Base-by-base conservation (phyloP, 129 eudicot genomes). In the Helianthus tuberosus region DNA sequence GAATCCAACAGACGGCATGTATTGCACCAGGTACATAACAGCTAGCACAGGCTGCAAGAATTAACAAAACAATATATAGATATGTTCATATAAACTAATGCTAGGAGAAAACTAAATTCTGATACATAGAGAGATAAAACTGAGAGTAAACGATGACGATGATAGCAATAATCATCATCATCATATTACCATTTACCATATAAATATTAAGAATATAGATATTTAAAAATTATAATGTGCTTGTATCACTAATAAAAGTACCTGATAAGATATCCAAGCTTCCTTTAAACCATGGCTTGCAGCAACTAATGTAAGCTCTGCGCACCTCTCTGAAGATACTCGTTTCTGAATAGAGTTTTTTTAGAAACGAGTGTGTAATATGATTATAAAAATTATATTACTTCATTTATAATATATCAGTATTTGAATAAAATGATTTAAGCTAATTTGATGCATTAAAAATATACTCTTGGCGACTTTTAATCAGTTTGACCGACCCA, bases 261-360 rank as follows among this genome's bases (percentile, higher is more conserved):
- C 99, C 94, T 95, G 99, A 82, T 87, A 85, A 32, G 99, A 91
- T 85, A 95, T 95, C 99, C 99, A 95, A 64, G 89, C 96, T 85
- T 95, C 99, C 81, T 95, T 95, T 55, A 95, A 80, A 77, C 89
- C 89, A 82, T 95, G 95, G 82, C 90, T 91, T 49, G 94, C 91
- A 68, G 99, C 99, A 74, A 95, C 85, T 58, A 91, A 71, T 50
- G 90, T 87, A 79, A 95, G 93, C 80, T 95, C 94, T 39, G 94
- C 96, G 84, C 97, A 95, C 78, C 99, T 89, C 86, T 95, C 95
- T 11, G 96, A 83, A 35, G 97, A 80, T n/a, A 95, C 97, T 23
- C 97, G 94, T 66, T 87, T 91, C 99, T 95, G 79, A 17, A 2
- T 9, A 0, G 8, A 55, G 23, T 16, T 55, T 59, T 25, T 59